A percentile compares a stretch with the other conserved stretches of the same genome.
phyloP scores from a whole-genome alignment of 768 basidiomycete genomes.

The Mycena belliarum region DNA sequence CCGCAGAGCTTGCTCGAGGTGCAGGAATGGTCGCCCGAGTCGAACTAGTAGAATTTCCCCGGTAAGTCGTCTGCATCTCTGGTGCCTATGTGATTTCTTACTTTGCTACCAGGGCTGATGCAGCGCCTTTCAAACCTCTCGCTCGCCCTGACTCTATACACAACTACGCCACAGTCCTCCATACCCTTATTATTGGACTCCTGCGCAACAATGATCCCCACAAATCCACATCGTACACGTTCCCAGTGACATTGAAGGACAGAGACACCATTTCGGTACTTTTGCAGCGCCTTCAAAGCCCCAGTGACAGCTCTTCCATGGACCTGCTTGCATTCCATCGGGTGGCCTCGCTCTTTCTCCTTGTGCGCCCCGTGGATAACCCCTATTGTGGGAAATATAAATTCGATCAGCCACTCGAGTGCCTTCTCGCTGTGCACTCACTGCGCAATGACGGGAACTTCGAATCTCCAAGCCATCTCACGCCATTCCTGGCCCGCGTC shows the following conservation, averaged over 20 bases:
- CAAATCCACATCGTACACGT: neutral
- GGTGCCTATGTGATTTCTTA: neutral
- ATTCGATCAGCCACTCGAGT: neutral
- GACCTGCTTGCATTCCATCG: neutral
- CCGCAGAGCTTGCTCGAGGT: too few species aligned
- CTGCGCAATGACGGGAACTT: neutral
- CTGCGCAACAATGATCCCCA: neutral
- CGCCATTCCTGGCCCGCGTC: neutral
- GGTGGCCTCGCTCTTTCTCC: neutral
- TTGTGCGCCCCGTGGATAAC: neutral
- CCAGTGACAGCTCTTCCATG: too few species aligned
- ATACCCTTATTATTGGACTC: neutral
- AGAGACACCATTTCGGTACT: too few species aligned
- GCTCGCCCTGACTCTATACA: neutral
- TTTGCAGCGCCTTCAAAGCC: too few species aligned
- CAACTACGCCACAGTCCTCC: neutral
- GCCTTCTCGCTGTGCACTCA: neutral
- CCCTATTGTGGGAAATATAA: neutral
- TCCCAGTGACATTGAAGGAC: neutral
- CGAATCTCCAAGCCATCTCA: neutral
- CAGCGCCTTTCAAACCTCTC: neutral
- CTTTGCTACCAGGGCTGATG: too few species aligned
- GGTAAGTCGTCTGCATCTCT: neutral
- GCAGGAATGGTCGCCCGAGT: too few species aligned
- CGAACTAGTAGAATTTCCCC: neutral